These are phyloP conservation scores for Dryas octopetala DNA, from an alignment of 306 rosid species.

Conservation along the genomic window DNA sequence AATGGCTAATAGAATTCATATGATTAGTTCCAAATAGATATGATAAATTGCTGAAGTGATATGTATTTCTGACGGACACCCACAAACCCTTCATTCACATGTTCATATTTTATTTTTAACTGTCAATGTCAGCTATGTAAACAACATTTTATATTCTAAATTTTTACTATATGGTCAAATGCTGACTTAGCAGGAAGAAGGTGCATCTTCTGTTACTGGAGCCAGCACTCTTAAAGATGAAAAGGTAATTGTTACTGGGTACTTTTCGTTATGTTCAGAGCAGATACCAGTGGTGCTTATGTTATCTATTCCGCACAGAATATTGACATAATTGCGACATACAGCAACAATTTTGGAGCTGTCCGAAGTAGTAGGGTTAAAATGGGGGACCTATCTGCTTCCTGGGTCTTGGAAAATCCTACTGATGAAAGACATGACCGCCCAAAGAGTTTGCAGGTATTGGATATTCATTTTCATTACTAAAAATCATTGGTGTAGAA, in stretches of 20 bases:
- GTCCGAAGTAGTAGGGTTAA: conserved; percentile 68
- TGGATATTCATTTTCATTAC: not conserved
- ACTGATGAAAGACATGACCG: conserved; percentile 41
- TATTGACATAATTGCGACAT: conserved; percentile 76
- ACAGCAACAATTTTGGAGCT: conserved; percentile 69
- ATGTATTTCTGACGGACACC: not conserved
- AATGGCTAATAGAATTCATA: not conserved
- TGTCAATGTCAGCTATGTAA: not conserved
- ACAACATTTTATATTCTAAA: conserved; percentile 1
- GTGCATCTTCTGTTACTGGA: conserved; percentile 35
- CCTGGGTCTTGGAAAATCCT: conserved; percentile 92
- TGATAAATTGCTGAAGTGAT: not conserved
- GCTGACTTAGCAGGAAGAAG: conserved; percentile 47
- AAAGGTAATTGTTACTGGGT: conserved; percentile 48
- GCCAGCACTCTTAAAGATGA: conserved; percentile 46
- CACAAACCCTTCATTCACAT: conserved; percentile 3
- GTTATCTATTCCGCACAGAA: conserved; percentile 55
- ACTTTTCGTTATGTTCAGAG: conserved; percentile 19
- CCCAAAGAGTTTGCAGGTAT: conserved; percentile 63
- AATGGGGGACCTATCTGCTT: conserved; percentile 73
- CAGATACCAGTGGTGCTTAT: conserved; percentile 28
- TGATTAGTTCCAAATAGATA: not conserved
- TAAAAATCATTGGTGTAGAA: not conserved
- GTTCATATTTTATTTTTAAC: not conserved
- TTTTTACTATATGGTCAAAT: conserved; percentile 26